Evolutionary conservation across 2,329 filamentous ascomycete genomes (phyloP).

Genomic region (Curvularia hawaiiensis): DNA sequence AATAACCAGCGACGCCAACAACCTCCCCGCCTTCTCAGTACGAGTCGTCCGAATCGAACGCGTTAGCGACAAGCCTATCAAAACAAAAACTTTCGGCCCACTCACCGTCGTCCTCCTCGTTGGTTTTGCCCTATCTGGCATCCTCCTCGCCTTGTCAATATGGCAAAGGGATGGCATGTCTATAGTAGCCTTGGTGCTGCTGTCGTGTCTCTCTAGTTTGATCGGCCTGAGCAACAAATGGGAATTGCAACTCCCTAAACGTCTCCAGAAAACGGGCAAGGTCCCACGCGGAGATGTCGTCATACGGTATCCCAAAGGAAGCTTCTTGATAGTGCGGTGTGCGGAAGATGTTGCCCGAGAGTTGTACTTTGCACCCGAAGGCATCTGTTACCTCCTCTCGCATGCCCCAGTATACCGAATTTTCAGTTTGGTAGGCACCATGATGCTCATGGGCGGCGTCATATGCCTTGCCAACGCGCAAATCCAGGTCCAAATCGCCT

Average conservation of each 20-base stretch:
- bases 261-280: slow-evolving; percentile 32
- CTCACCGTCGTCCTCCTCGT: slow-evolving; percentile 53
- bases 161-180: slow-evolving; percentile 57
- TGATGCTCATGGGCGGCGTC: slow-evolving; percentile 59
- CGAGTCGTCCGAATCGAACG: slow-evolving; percentile 49
- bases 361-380: slow-evolving; percentile 58
- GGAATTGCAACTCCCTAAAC: slow-evolving; percentile 51
- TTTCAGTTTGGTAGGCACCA: slow-evolving; percentile 56
- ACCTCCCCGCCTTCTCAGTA: slow-evolving; percentile 47
- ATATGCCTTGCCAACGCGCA: slow-evolving; percentile 57
- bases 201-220: slow-evolving; percentile 56
- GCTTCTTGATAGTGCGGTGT: slow-evolving; percentile 56
- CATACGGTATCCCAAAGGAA: slow-evolving; percentile 58
- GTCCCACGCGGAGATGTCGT: slow-evolving; percentile 54
- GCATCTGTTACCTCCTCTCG: slow-evolving; percentile 53
- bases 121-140: slow-evolving; percentile 51
- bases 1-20: slow-evolving; percentile 39
- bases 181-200: slow-evolving; percentile 53
- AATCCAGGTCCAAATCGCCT: slow-evolving; percentile 55
- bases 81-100: slow-evolving; percentile 53
- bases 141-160: slow-evolving; percentile 53
- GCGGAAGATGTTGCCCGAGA: slow-evolving; percentile 57
- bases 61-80: slow-evolving; percentile 40
- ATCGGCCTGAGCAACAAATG: slow-evolving; percentile 58
- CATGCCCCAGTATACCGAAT: slow-evolving; percentile 51